Percentiles rank a stretch among this genome's conserved stretches.
Conservation (phyloP, 306 rosid genomes). For the Ammopiptanthus mongolicus region DNA sequence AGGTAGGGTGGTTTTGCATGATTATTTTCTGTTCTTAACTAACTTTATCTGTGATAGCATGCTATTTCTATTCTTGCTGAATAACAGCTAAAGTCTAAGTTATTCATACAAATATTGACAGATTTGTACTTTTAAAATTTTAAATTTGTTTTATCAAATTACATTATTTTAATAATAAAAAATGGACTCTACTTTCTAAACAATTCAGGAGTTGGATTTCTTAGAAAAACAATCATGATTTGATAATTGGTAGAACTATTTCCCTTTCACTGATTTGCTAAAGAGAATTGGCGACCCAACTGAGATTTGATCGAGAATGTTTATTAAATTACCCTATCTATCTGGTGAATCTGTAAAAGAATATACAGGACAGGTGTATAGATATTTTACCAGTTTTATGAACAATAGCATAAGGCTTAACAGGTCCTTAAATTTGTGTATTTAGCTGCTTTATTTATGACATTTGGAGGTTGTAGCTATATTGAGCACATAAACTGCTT, state of each 20-base stretch:
- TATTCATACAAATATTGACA: not conserved
- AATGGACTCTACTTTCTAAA: not conserved
- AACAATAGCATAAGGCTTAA: too few relatives aligned
- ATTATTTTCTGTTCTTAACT: not conserved
- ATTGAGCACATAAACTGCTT: too few relatives aligned
- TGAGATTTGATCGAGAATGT: too few relatives aligned
- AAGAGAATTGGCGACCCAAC: too few relatives aligned
- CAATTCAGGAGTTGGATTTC: not conserved
- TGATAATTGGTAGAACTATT: not conserved
- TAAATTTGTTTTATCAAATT: not conserved
- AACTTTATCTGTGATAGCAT: not conserved
- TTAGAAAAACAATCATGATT: conserved; percentile 5
- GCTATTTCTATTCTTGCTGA: not conserved
- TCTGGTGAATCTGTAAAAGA: too few relatives aligned
- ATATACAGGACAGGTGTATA: too few relatives aligned
- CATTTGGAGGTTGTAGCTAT: too few relatives aligned
- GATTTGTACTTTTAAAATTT: not conserved
- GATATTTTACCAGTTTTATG: too few relatives aligned
- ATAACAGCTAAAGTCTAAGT: not conserved
- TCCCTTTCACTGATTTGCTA: too few relatives aligned
- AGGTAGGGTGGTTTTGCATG: not conserved
- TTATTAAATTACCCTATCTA: too few relatives aligned
- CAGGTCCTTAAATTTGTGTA: too few relatives aligned
- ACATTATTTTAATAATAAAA: not conserved
- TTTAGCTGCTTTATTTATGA: too few relatives aligned